Conservation (phyloP, 2,329 filamentous ascomycete genomes). For the Aureobasidium leucospermi region DNA sequence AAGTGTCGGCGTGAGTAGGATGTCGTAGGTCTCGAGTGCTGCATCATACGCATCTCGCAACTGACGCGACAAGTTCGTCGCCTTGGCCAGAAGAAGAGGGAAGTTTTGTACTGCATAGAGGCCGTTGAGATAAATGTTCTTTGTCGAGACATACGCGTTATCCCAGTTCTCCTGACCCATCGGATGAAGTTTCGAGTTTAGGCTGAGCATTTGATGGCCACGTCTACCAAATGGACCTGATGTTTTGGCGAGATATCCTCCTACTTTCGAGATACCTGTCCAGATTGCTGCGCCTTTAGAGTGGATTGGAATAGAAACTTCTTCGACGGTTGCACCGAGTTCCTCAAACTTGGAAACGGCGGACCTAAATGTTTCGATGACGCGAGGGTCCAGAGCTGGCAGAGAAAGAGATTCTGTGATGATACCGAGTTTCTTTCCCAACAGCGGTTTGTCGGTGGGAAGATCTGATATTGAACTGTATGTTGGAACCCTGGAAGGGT, state of each 20-base stretch:
- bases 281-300: conserved; percentile 43
- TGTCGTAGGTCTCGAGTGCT: conserved; percentile 35
- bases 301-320: conserved; percentile 46
- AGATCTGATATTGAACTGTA: conserved; percentile 23
- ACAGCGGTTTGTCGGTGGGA: conserved; percentile 19
- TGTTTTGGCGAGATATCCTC: conserved; percentile 37
- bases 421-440: conserved; percentile 26
- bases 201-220: conserved; percentile 43
- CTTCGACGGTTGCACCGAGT: conserved; percentile 44
- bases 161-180: conserved; percentile 44
- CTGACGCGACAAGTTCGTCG: conserved; percentile 41
- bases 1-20: conserved; percentile 44
- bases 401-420: conserved; percentile 25
- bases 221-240: conserved; percentile 37
- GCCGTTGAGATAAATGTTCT: conserved; percentile 49
- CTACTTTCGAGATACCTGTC: conserved; percentile 39
- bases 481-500: conserved; percentile 21
- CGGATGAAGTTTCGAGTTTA: conserved; percentile 42
- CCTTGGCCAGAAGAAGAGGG: conserved; percentile 42
- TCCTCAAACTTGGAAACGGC: conserved; percentile 36
- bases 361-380: conserved; percentile 35
- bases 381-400: conserved; percentile 32
- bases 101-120: conserved; percentile 40
- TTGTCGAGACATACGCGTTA: conserved; percentile 46
- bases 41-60: conserved; percentile 42